A percentile compares a stretch with the other conserved stretches of the same genome.
These are phyloP conservation scores for Sporisorium sorghi DNA, from an alignment of 1,284 basidiomycete species.

Conservation along the genomic window DNA sequence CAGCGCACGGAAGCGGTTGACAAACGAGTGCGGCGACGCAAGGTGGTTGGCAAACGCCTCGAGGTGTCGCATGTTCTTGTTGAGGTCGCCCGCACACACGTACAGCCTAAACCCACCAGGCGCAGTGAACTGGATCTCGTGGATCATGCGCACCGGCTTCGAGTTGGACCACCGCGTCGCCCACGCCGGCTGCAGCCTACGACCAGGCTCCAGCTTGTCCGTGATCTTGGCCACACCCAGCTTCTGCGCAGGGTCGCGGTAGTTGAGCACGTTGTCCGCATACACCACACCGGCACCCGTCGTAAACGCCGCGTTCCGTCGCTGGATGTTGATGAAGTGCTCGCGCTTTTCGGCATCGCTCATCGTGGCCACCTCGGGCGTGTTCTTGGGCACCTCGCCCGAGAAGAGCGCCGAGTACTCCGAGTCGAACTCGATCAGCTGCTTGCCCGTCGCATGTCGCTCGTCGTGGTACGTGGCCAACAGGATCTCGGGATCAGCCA, in stretches of 20 bases:
- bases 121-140: slow-evolving; percentile 76
- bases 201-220: slow-evolving; percentile 56
- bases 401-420: slow-evolving; percentile 70
- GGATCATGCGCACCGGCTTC: slow-evolving; percentile 77
- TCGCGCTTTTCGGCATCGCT: slow-evolving; percentile 56
- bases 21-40: slow-evolving; percentile 52
- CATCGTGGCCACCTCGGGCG: slow-evolving; percentile 59
- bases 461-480: slow-evolving; percentile 70
- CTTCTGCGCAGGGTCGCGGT: slow-evolving; percentile 51
- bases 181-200: slow-evolving; percentile 59
- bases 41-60: slow-evolving; percentile 49
- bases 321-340: slow-evolving; percentile 64
- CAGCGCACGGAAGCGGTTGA: slow-evolving; percentile 56
- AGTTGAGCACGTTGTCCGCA: slow-evolving; percentile 62
- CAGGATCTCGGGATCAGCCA: slow-evolving; percentile 66
- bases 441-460: slow-evolving; percentile 69
- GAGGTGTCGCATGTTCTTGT: slow-evolving; percentile 44
- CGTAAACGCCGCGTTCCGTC: slow-evolving; percentile 64
- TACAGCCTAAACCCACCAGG: slow-evolving; percentile 77
- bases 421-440: slow-evolving; percentile 70
- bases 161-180: slow-evolving; percentile 78
- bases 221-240: slow-evolving; percentile 51
- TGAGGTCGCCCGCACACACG: slow-evolving; percentile 76
- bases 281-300: slow-evolving; percentile 64
- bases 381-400: slow-evolving; percentile 62